Percentiles rank a stretch among this genome's conserved stretches.
Evolutionary conservation across 805 yeast genomes (phyloP).

Genomic region (Cyberlindnera maclurae): DNA sequence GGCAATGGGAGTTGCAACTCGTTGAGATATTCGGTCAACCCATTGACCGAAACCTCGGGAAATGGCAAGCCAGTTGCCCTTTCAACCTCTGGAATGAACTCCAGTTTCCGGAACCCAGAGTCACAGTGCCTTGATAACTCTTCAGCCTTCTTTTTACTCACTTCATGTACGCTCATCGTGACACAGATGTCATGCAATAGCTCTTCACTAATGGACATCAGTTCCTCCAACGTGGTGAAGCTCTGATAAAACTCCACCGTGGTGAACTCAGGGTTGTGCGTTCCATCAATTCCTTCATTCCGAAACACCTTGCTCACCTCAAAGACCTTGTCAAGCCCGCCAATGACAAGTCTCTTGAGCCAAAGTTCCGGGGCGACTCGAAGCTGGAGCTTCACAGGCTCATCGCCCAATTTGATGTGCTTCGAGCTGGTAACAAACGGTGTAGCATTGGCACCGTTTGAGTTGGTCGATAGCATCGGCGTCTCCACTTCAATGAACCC

Average conservation of each 20-base stretch:
- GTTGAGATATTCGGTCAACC: constrained; percentile 34
- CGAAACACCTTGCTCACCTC: constrained; percentile 84
- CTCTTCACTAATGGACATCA: constrained; percentile 58
- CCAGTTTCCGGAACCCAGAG: constrained; percentile 37
- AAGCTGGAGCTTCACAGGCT: constrained; percentile 39
- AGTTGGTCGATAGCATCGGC: constrained; percentile 65
- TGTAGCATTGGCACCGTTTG: constrained; percentile 90
- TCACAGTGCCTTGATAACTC: background rate
- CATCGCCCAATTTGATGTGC: constrained; percentile 24
- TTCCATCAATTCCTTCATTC: constrained; percentile 87
- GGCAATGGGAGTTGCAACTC: constrained; percentile 25
- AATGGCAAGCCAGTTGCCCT: constrained; percentile 38
- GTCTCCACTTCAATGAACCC: constrained; percentile 82
- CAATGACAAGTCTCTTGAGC: constrained; percentile 75
- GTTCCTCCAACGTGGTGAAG: constrained; percentile 55
- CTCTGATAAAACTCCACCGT: constrained; percentile 84
- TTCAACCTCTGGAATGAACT: constrained; percentile 64
- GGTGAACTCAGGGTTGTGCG: constrained; percentile 93
- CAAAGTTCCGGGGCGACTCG: constrained; percentile 95
- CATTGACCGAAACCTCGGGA: constrained; percentile 39
- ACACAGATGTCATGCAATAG: constrained; percentile 39
- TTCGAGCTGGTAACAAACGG: constrained; percentile 60
- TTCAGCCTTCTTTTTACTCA: constrained; percentile 7
- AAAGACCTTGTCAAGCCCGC: constrained; percentile 81
- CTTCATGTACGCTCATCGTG: constrained; percentile 19